These are phyloP conservation scores for Penicillium olsonii DNA, from an alignment of 2,329 filamentous ascomycete species.

Conservation along the genomic window DNA sequence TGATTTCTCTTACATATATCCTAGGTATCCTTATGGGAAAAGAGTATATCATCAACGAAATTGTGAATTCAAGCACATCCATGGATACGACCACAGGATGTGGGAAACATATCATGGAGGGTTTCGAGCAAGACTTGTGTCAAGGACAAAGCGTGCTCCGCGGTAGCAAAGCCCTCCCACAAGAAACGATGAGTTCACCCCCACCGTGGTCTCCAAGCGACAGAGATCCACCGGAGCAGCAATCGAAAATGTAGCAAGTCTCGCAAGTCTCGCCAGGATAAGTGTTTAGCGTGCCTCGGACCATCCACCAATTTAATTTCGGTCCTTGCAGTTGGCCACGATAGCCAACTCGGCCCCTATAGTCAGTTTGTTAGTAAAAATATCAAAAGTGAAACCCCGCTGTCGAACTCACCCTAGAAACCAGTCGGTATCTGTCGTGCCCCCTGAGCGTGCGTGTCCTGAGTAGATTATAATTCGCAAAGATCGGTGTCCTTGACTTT, in stretches of 20 bases:
- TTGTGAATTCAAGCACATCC: too few species aligned
- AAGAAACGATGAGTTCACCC: conserved; percentile 8
- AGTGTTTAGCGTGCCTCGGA: not conserved
- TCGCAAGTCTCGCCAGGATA: conserved; percentile 3
- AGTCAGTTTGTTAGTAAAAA: not conserved
- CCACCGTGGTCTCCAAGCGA: not conserved
- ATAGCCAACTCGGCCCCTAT: not conserved
- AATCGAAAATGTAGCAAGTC: conserved; percentile 8
- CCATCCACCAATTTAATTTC: conserved; percentile 1
- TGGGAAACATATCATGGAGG: not conserved
- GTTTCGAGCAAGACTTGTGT: conserved; percentile 3
- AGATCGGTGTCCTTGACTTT: not conserved
- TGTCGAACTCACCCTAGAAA: not conserved
- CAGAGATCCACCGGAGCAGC: conserved; percentile 6
- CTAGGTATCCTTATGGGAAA: too few species aligned
- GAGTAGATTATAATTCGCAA: conserved; percentile 13
- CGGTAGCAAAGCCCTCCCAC: conserved; percentile 12
- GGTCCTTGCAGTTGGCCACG: not conserved
- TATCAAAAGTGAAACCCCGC: not conserved
- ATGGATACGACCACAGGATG: too few species aligned
- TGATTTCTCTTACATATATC: too few species aligned
- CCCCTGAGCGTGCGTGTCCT: conserved; percentile 5
- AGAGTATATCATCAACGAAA: too few species aligned
- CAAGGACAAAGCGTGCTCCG: conserved; percentile 16
- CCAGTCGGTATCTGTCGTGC: not conserved